Evolutionary conservation across 192 early-diverging fungal genomes (phyloP).

Genomic region (Gonapodya sp.): DNA sequence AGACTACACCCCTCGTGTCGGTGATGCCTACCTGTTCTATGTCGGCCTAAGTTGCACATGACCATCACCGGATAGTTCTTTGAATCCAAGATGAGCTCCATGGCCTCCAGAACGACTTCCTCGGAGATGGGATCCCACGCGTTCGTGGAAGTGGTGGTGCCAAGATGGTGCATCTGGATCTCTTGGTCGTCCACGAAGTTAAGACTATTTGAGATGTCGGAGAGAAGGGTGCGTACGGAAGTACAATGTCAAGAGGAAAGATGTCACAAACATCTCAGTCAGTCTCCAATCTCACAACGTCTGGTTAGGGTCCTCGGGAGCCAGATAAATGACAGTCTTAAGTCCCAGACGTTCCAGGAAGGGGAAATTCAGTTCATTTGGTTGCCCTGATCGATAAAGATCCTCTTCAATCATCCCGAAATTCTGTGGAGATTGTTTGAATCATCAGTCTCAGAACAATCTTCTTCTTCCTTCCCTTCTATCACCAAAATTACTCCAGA

Average conservation of each 20-base stretch:
- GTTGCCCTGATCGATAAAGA: constrained; percentile 92
- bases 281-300: constrained; percentile 66
- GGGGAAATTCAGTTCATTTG: constrained; percentile 99
- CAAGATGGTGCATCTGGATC: constrained; percentile 83
- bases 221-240: neutral
- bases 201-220: constrained; percentile 33
- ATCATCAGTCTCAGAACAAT: too few relatives aligned
- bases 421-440: too few relatives aligned
- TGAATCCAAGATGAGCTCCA: constrained; percentile 78
- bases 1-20: too few relatives aligned
- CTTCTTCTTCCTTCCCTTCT: too few relatives aligned
- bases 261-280: too few relatives aligned
- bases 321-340: constrained; percentile 89
- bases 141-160: constrained; percentile 69
- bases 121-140: constrained; percentile 98
- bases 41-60: constrained; percentile 96
- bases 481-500: neutral
- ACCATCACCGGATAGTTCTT: constrained; percentile 89
- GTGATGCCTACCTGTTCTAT: constrained; percentile 86
- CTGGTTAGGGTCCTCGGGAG: constrained; percentile 94
- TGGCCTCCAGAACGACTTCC: constrained; percentile 85
- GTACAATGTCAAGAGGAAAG: neutral
- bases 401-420: constrained; percentile 97
- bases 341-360: constrained; percentile 94
- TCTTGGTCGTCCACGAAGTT: constrained; percentile 99